Percentiles rank a stretch among this genome's conserved stretches.
phyloP scores from a whole-genome alignment of 257 asterid genomes.

The Solanum sitiens region DNA sequence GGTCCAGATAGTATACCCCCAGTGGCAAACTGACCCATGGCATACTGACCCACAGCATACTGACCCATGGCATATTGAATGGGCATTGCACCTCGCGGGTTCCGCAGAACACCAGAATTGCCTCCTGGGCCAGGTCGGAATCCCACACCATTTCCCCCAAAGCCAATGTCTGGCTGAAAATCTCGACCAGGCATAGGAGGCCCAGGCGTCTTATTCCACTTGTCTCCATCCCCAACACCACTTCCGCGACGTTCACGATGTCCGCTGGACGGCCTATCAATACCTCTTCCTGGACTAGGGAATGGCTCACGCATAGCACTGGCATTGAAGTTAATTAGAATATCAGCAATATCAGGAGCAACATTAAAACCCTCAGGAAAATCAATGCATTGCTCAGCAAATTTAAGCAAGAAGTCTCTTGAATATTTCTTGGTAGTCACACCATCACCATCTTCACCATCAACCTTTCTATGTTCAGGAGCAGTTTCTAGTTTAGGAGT shows the following conservation, averaged over 20 bases:
- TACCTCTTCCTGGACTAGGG: conserved; percentile 40
- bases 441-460: conserved; percentile 32
- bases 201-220: conserved; percentile 51
- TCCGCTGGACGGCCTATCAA: conserved; percentile 39
- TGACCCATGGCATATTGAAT: conserved; percentile 33
- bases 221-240: conserved; percentile 54
- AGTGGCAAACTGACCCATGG: conserved; percentile 13
- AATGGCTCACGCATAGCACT: conserved; percentile 28
- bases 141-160: conserved; percentile 29
- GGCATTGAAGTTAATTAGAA: conserved; percentile 18
- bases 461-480: conserved; percentile 12
- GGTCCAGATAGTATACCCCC: conserved; percentile 59
- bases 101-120: conserved; percentile 56
- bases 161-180: conserved; percentile 28
- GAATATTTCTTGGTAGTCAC: conserved; percentile 52
- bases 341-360: conserved; percentile 32
- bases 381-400: conserved; percentile 46
- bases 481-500: conserved; percentile 50
- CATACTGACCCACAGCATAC: background rate
- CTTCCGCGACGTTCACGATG: conserved; percentile 62
- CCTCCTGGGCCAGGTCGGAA: conserved; percentile 51
- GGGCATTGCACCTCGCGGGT: conserved; percentile 46
- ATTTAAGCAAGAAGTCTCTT: conserved; percentile 76
- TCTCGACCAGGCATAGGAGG: conserved; percentile 44
- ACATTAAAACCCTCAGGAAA: conserved; percentile 60